Base-by-base conservation (phyloP, 768 basidiomycete genomes). In the Austroboletus eburneus region DNA sequence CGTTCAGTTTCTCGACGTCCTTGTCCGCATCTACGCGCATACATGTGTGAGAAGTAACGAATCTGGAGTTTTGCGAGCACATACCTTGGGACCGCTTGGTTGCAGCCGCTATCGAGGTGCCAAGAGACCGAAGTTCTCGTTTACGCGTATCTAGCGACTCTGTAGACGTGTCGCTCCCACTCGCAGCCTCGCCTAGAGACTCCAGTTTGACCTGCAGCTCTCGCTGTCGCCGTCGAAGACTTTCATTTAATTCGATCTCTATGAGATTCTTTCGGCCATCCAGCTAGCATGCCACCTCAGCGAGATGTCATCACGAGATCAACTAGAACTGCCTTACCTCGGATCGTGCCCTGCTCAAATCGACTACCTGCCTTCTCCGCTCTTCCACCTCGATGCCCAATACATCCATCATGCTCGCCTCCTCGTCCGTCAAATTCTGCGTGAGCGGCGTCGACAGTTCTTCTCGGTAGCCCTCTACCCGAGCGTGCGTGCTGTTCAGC, bases 181-280 rank as follows among this genome's bases (percentile, higher is more conserved):
- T 69, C 22, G 75, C 78, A 3, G 74, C 70, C 33, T 84, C 84
- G 17, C 79, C 86, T n/a, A 88, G 68, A 20, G 77, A 69, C 52
- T 96, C 93, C 10, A 97, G 68, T 62, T 87, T 87, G 27, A 69
- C 66, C 41, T 80, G 78, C 8, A 98, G 61, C 54, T 94, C 95
- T 41, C 91, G 86, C 36, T 81, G 76, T 21, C 86, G 77, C 8
- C 94, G 79, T 18, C 83, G 77, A 13, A 98, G 74, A 55, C 84
- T 84, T 64, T 99, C 96, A 52, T 87, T 91, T 39, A 98, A 74
- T 64, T 98, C 95, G 44, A 96, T 94, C 62, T 96, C 92, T 23
- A 96, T 68, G 4, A 84, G 67, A 59, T 86, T 89, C 69, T 90
- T 92, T 52, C 74, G 75, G 12, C 81, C 77, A 33, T 88, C 83